Base-by-base conservation (phyloP, 1,284 basidiomycete species). In the Somion occarium region DNA sequence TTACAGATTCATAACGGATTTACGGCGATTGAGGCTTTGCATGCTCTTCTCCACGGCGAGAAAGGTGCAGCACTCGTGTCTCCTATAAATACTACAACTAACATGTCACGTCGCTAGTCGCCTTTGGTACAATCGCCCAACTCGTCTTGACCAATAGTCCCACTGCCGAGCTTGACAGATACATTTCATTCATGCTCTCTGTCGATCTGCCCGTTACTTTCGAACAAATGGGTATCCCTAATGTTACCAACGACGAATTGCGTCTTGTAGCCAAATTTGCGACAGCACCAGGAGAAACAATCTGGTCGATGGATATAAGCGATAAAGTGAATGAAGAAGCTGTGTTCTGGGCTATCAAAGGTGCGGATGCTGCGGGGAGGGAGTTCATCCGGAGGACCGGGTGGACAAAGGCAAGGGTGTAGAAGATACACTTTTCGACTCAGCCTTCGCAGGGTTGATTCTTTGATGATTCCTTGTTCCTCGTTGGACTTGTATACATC, bases 1-100 rank as follows among this genome's bases (percentile, higher is more conserved):
- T n/a, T 12, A 12, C 42, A 67, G 66, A 67, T 69, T 52, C 66
- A 69, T 51, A 61, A 69, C 44, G 67, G 65, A n/a, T 58, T 69
- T 46, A 67, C 67, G 3, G 62, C 62, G 9, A 63, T 69, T n/a
- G 60, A 64, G 20, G 60, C 56, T 9, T 50, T 67, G 30, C 67
- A 69, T 53, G 51, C 53, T 5, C 55, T 64, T 38, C 58, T 69
- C 53, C 67, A 69, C 53, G 67, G 67, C 26, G 67, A 69, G 52
- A 69, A 69, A 53, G 66, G 66, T 60, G 39, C 24, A 58, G 46
- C 19, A 3, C 5, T 12, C 9, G 18, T 19, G 9, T 43, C 34
- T 22, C 24, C 2, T 15, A 5, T 26, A 42, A 9, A 9, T 22
- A 22, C 19, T 41, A 22, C 7, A 9, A 41, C 18, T 41, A 19